Evolutionary conservation across 2,329 filamentous ascomycete species (phyloP), one percentile per base, ranked within the genome.

Genomic region (Penicillium brevicompactum): DNA sequence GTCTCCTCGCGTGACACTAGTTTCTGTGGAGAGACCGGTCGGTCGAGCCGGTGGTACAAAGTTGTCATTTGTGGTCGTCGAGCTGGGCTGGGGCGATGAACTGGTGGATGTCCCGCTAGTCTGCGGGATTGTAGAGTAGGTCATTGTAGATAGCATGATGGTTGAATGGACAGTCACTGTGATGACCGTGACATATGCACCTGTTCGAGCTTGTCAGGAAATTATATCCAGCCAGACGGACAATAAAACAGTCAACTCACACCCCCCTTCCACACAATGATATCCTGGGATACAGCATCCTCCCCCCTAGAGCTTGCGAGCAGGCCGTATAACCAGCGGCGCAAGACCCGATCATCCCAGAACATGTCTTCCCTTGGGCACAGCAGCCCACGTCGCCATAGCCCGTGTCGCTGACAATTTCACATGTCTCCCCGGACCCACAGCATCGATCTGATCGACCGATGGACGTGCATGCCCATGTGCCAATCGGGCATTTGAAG

Each of bases 281-380:
- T 83, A 86, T 0, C 82, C 84, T 4, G 84, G 83, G 34, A 87
- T 76, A 72, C 84, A 87, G 61, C 85, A 87, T 1, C 84, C 85
- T 1, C 84, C 84, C 84, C 41, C 84, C 85, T 3, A 77, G 64
- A 44, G 74, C 78, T 43, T 77, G 75, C 2, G 83, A 78, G 68
- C 85, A 87, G 51, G 75, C 78, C 5, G 76, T 78, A 65, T 85
- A 86, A 7, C 82, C 84, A 21, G 71, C 72, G 27, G 61, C 62
- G 59, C 85, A 87, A 4, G 63, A 68, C 2, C 76, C 76, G n/a
- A 87, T 76, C 1, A 70, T 62, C 10, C 80, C 78, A 2, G 77
- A 76, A 63, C 85, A 87, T 9, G 63, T 76, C 55, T 78, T 68
- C 1, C 84, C 84, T 24, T 70, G 64, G 1, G 81, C 79, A 74